Conservation (phyloP, 208 protist genomes). For the Balamuthia mandrillaris region DNA sequence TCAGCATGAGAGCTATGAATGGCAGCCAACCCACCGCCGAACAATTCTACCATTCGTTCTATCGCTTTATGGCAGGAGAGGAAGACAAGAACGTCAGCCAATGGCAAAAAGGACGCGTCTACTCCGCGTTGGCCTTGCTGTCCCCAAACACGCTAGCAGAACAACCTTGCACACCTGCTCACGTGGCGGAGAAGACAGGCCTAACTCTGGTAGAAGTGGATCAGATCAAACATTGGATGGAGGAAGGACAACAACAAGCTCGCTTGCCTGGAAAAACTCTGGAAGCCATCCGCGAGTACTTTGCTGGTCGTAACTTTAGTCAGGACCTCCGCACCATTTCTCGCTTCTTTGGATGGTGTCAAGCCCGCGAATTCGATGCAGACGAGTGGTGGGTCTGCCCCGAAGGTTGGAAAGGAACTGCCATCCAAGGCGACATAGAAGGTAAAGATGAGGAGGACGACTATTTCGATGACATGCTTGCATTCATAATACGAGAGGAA, state of each 20-base stretch:
- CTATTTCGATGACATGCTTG: no score
- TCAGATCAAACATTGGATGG: not conserved
- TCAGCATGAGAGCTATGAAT: not conserved
- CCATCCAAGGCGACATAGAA: no score
- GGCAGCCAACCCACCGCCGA: not conserved
- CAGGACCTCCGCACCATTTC: not conserved
- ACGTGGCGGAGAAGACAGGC: not conserved
- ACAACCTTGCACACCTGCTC: not conserved
- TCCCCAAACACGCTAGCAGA: not conserved
- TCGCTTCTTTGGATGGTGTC: not conserved
- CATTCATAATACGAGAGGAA: no score
- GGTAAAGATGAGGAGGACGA: no score
- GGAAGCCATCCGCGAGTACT: not conserved
- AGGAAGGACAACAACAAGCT: no score
- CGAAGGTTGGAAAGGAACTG: no score
- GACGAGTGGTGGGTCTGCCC: no score
- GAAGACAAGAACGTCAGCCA: not conserved
- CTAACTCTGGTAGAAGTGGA: not conserved
- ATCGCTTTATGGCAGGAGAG: not conserved
- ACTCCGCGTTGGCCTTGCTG: no score
- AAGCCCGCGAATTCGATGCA: no score
- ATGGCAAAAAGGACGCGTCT: not conserved
- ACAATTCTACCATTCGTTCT: not conserved
- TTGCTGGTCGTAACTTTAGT: not conserved
- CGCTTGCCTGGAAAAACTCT: not conserved